A percentile compares a stretch with the other conserved stretches of the same genome.
These are phyloP conservation scores for Letharia lupina DNA, from an alignment of 495 filamentous ascomycete genomes.

Conservation along the genomic window DNA sequence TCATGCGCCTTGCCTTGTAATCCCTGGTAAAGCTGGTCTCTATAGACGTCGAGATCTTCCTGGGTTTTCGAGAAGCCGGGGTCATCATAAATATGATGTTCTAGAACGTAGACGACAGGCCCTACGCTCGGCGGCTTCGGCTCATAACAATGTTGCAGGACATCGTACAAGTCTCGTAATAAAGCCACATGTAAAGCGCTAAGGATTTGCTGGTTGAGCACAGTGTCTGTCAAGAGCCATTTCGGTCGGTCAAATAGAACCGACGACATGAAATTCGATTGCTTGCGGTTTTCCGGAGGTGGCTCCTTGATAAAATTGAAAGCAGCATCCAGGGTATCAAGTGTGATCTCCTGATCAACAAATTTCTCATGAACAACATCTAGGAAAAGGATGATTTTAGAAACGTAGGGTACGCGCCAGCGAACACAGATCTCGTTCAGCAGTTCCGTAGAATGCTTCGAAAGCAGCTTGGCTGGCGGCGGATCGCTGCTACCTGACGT, in stretches of 20 bases:
- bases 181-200: conserved; percentile 70
- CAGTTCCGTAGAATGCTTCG: conserved; percentile 73
- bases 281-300: conserved; percentile 48
- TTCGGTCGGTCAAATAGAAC: conserved; percentile 48
- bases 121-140: conserved; percentile 68
- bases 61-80: conserved; percentile 59
- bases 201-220: conserved; percentile 65
- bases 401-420: conserved; percentile 85
- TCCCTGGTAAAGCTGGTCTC: conserved; percentile 59
- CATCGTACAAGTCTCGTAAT: conserved; percentile 77
- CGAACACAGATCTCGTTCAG: conserved; percentile 75
- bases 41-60: conserved; percentile 60
- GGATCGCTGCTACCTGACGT: conserved; percentile 44
- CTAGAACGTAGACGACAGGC: conserved; percentile 71
- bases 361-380: conserved; percentile 82
- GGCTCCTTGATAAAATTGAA: conserved; percentile 74
- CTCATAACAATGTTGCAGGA: conserved; percentile 82
- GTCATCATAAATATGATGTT: conserved; percentile 74
- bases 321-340: conserved; percentile 71
- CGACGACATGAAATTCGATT: conserved; percentile 37
- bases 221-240: conserved; percentile 78
- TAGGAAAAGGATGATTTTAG: conserved; percentile 69
- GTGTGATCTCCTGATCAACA: conserved; percentile 71
- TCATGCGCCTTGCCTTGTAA: conserved; percentile 63
- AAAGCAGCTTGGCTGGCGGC: conserved; percentile 57